Evolutionary conservation across 2,329 filamentous ascomycete genomes (phyloP), one percentile per base, ranked within the genome.

Genomic region (Neonectria sp.): DNA sequence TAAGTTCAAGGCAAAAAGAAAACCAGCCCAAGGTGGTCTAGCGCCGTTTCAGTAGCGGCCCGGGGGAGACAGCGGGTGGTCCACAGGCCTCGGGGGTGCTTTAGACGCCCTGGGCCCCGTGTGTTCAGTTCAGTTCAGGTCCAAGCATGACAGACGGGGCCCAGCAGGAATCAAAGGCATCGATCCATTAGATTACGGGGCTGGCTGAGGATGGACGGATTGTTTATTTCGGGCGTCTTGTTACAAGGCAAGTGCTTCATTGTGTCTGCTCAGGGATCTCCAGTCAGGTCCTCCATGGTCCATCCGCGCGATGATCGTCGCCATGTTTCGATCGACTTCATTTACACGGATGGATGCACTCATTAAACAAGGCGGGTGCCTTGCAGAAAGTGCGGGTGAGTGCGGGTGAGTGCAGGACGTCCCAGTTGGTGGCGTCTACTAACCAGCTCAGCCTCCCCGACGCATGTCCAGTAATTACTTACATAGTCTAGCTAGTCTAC

Each of bases 41-140:
- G 71, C 68, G 72, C 55, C 31, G 72, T 74, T 73, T 73, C 71
- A 73, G 60, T 70, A 67, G 63, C 52, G 29, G 45, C 63, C 63
- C 25, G 56, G 55, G 55, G 60, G 57, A 65, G 60, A 43, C 56
- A 62, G 53, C 66, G 64, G 65, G 65, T 75, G 73, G 73, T 65
- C 70, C 63, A 66, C 63, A 49, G 53, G 57, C 51, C 53, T 33
- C 65, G 52, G 49, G 55, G 27, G 53, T 43, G 52, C 48, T 43
- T 52, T 55, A 52, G 37, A 53, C 55, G 35, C 24, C 15, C 21
- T 25, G 49, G 48, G 11, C 8, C 31, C 9, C 8, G 31, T 25
- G 13, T 21, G 37, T 62, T 62, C 31, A 43, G 60, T 62, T 49
- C 40, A 55, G 48, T 60, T 55, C 29, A 55, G 40, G 48, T 17